These are phyloP conservation scores for Coccomyxa subellipsoidea DNA, from an alignment of 163 green algal genomes.

Conservation along the genomic window DNA sequence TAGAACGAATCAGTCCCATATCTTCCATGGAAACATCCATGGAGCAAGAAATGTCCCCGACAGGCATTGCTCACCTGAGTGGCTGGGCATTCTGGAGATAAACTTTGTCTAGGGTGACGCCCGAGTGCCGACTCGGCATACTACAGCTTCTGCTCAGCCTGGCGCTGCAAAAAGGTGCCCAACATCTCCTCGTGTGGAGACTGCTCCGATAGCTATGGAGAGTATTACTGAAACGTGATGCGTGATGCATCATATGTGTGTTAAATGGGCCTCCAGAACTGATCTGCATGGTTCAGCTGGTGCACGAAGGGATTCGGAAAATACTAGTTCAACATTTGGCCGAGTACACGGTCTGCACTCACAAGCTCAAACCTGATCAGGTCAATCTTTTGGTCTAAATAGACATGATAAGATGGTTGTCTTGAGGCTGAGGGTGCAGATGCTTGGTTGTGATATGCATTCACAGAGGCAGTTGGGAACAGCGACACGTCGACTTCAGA, in stretches of 20 bases:
- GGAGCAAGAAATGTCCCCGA: no score
- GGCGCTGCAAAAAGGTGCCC: background rate
- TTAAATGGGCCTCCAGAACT: background rate
- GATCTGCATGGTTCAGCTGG: background rate
- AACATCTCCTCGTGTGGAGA: background rate
- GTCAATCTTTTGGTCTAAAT: no score
- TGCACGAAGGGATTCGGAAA: background rate
- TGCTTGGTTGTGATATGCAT: no score
- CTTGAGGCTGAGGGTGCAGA: no score
- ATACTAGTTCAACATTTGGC: background rate
- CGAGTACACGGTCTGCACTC: background rate
- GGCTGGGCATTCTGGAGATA: background rate
- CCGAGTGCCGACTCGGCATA: background rate
- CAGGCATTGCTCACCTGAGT: background rate
- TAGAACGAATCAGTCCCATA: no score
- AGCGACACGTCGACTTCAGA: no score
- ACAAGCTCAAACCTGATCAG: background rate
- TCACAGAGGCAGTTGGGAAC: no score
- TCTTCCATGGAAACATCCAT: background rate
- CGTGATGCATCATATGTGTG: background rate
- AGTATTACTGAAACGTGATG: background rate
- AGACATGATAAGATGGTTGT: no score
- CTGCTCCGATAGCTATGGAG: background rate
- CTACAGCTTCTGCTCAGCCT: background rate
- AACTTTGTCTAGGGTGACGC: background rate